Base-by-base conservation (phyloP, 805 yeast species). In the Metschnikowia aberdeeniae region DNA sequence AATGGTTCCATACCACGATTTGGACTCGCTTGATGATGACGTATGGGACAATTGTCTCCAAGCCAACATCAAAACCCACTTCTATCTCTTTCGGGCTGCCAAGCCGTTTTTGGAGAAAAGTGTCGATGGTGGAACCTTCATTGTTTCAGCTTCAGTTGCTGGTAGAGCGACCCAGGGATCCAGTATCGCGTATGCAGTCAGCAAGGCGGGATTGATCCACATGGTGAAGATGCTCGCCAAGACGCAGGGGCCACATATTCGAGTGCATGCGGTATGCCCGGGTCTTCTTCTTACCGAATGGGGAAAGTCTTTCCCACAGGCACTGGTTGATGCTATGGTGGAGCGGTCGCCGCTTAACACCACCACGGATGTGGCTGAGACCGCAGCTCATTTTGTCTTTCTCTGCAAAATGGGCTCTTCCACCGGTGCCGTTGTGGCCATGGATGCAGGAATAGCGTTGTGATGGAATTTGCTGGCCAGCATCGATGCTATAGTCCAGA, bases 101-200 rank as follows among this genome's bases (percentile, higher is more conserved):
- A 63, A 63, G 51, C 19, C 28, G 13, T 17, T 19, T 24, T 56
- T 64, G 27, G 68, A 63, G 24, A 42, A 52, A 26, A 61, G 58
- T 41, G 52, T 42, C 10, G 55, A 48, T 19, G 61, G 60, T 4
- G 64, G 63, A 4, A 49, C 52, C 3, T 61, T 61, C 34, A 53
- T 61, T 34, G 61, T 55, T 20, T 46, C 63, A 5, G 62, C 64
- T 11, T 59, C 63, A 4, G 53, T 61, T 19, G 65, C 65, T 12
- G 68, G 68, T 6, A 42, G 62, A 31, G 49, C 49, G 22, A 52
- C 35, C 53, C 61, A 46, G 50, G 66, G 62, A 10, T 56, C 60
- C 17, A 59, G 57, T 60, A 67, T 53, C 37, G 68, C 74, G 9
- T 68, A 68, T 51, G 59, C 68, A 6, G 70, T 63, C 20, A 55